Base-by-base conservation (phyloP, 805 yeast genomes). In the Myxozyma sirexii region DNA sequence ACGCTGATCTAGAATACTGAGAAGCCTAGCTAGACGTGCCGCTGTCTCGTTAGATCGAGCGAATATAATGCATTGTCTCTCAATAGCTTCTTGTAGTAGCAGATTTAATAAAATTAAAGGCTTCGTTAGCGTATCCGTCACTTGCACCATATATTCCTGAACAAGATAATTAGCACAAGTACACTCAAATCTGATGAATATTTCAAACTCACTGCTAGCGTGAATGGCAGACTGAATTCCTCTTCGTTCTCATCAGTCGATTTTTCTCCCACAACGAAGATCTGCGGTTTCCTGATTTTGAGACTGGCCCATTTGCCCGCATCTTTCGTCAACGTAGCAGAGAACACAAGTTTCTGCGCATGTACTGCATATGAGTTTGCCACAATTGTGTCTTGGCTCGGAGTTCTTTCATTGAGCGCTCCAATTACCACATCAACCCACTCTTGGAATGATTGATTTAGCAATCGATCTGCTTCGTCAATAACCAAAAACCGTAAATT, bases 391-490 rank as follows among this genome's bases (percentile, higher is more conserved):
- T 46, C 37, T 12, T 31, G 23, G 13, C 24, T 53, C 64, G 53
- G 13, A 10, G 64, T 48, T 29, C 59, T 23, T n/a, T 56, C 47
- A 21, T 67, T 59, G 2, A 72, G 50, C 0, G 69, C 65, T 53
- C 53, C 56, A 46, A 70, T 69, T 6, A 78, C 47, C 77, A 79
- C 67, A 70, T 80, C 78, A 75, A 88, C 81, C 99, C 99, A 94
- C 71, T 91, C 90, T 74, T 94, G 97, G 74, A 90, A 94, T 13
- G 88, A 83, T 72, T 94, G 97, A 69, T 90, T 90, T 65, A 94
- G 87, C 67, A 93, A 81, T 72, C 99, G 81, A 75, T 93, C 99
- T 23, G 99, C 99, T 77, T 93, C 99, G 75, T 93, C 99, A 87
- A 93, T 87, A 3, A 93, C 96, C 59, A 93, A 79, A 72, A 79